Evolutionary conservation across 2,329 filamentous ascomycete genomes (phyloP), one percentile per base, ranked within the genome.

Genomic region (Pochonia chlamydosporia): DNA sequence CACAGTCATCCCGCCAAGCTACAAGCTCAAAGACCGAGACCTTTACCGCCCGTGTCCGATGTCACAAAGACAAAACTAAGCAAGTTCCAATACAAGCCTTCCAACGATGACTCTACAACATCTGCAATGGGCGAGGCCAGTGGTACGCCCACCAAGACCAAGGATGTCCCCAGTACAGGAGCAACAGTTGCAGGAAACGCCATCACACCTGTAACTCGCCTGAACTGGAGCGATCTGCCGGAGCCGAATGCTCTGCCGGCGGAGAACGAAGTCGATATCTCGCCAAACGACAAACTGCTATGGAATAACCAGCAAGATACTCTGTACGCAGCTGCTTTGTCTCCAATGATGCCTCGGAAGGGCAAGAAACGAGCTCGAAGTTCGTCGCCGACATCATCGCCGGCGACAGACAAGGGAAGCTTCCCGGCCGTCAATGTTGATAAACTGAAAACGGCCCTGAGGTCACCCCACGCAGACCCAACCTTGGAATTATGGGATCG

Each of bases 401-500:
- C 87, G 1, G 74, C 76, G 40, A 51, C 65, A 14, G 68, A 76
- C 13, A 73, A 69, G 43, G 56, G 65, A 5, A 64, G 62, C 23
- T 67, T 69, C 1, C 70, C 73, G 6, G 59, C 74, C 0, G 68
- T 84, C 51, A 80, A 86, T 55, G 66, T 83, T 33, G 76, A 80
- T 57, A 73, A 75, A 52, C 65, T 84, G 36, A 75, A 78, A 33
- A 71, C 76, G 46, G 71, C 79, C 1, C 64, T 87, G 37, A 82
- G 78, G 54, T 85, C 84, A 1, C 83, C 84, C 11, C 79, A 85
- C 53, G 76, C 82, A 26, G 86, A 91, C 57, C 84, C 87, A 31
- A 85, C 85, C 3, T 66, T 84, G 26, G 85, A 91, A 53, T 66
- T 91, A 2, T 92, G 87, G 87, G 87, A 86, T 56, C 81, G 85